phyloP scores from a whole-genome alignment of 73 alveolate species.

The Durusdinium trenchii region DNA sequence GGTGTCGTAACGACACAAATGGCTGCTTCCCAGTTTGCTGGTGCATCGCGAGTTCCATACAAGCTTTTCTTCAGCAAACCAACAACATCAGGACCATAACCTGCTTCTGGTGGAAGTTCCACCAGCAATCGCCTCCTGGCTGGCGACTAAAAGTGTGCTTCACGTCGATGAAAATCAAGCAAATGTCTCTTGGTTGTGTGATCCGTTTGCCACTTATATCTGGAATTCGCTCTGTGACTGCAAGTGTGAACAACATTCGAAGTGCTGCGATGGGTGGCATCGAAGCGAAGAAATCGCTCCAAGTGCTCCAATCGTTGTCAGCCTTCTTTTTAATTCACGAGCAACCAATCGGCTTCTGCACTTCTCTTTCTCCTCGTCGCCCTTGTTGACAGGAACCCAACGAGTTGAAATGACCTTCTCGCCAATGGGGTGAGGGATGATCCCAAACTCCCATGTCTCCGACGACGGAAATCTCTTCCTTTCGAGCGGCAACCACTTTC shows the following conservation, averaged over 20 bases:
- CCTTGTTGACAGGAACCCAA: too few species aligned
- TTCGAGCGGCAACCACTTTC: neutral
- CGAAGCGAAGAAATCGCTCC: constrained; percentile 23
- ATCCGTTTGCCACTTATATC: neutral
- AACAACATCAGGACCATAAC: neutral
- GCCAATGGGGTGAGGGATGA: neutral
- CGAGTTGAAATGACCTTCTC: neutral
- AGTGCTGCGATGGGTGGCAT: neutral
- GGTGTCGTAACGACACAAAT: neutral
- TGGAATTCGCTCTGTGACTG: neutral
- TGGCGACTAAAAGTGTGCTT: constrained; percentile 9
- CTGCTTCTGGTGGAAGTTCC: neutral
- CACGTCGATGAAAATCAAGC: neutral
- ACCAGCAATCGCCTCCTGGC: neutral
- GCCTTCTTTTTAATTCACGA: neutral
- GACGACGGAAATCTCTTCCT: neutral
- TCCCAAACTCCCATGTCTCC: neutral
- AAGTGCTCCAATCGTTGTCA: neutral
- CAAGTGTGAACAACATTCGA: constrained; percentile 20
- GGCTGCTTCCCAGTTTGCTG: constrained; percentile 8
- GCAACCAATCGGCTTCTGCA: neutral
- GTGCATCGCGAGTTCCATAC: constrained; percentile 23
- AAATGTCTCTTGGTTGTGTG: neutral
- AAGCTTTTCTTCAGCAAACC: neutral
- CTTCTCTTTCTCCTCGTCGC: too few species aligned